Conservation (phyloP, 257 asterid genomes). For the Gynochthodes officinalis region DNA sequence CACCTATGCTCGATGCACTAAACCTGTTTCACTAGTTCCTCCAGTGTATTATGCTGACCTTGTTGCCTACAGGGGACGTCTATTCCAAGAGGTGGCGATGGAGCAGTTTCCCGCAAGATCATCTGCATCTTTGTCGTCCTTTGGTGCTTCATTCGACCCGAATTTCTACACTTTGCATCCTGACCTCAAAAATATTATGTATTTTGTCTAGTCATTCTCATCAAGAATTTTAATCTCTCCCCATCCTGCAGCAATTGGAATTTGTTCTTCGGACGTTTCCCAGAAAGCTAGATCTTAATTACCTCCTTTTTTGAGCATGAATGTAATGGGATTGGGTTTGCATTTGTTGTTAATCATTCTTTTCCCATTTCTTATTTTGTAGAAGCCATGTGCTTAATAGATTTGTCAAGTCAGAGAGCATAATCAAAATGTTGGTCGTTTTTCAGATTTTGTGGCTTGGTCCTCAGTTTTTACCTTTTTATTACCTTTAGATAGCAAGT, state of each 20-base stretch:
- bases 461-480: no score
- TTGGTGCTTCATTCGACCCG: slow-evolving; percentile 35
- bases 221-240: not conserved
- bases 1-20: slow-evolving; percentile 69
- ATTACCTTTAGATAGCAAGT: no score
- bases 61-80: slow-evolving; percentile 70
- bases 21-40: slow-evolving; percentile 74
- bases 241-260: no score
- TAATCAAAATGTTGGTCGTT: no score
- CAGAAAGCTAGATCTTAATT: slow-evolving; percentile 31
- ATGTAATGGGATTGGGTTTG: slow-evolving; percentile 36
- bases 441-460: no score
- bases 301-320: slow-evolving; percentile 65
- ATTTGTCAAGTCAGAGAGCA: not conserved
- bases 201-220: slow-evolving; percentile 30
- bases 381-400: not conserved
- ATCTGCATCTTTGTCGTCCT: slow-evolving; percentile 12
- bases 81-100: slow-evolving; percentile 52
- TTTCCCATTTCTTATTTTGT: not conserved
- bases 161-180: slow-evolving; percentile 39
- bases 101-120: slow-evolving; percentile 22
- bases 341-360: no score
- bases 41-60: slow-evolving; percentile 76
- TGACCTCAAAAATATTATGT: slow-evolving; percentile 49
- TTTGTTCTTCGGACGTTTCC: slow-evolving; percentile 1